Base-by-base conservation (phyloP, 1,284 basidiomycete genomes). In the Taiwanofungus camphoratus region DNA sequence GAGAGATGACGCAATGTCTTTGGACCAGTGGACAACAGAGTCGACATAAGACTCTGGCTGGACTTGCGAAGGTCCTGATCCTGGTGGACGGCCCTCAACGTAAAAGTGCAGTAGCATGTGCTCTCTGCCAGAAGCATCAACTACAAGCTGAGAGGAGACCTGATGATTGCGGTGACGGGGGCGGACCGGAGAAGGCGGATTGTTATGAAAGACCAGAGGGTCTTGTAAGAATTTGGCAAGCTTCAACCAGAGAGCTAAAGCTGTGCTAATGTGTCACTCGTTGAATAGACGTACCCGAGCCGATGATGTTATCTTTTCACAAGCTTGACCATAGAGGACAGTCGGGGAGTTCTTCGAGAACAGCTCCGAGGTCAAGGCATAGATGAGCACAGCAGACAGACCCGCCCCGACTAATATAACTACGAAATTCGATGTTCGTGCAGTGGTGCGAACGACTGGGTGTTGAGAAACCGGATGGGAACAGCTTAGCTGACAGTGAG, bases 331-430 rank as follows among this genome's bases (percentile, higher is more conserved):
- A 60, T 92, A 93, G 39, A 96, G 69, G 22, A 93, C 90, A 1
- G 90, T 92, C 1, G 92, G 90, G 22, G 91, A 94, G 65, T 96
- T 97, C 59, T 78, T 84, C 12, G 92, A 92, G 64, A 95, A 94
- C 5, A 96, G 73, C 64, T 95, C 92, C 18, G 89, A 87, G 9
- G 84, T 85, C 26, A 94, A 73, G 9, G 89, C 85, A 54, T 94
- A 92, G n/a, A 86, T 69, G 27, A 94, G 74, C 36, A 94, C 70
- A 7, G 82, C 79, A 33, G 89, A 90, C 24, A 90, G 72, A 23
- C 82, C 86, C 18, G 87, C 91, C 24, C 91, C 91, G 35, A 92
- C 65, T 4, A 93, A 56, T 50, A 96, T 92, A 39, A 96, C 86
- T 5, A 79, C 74, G 12, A 94, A 62, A 56, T 92, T 94, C 5